Conservation (phyloP, 2,329 filamentous ascomycete genomes). For the Sclerotinia minor region DNA sequence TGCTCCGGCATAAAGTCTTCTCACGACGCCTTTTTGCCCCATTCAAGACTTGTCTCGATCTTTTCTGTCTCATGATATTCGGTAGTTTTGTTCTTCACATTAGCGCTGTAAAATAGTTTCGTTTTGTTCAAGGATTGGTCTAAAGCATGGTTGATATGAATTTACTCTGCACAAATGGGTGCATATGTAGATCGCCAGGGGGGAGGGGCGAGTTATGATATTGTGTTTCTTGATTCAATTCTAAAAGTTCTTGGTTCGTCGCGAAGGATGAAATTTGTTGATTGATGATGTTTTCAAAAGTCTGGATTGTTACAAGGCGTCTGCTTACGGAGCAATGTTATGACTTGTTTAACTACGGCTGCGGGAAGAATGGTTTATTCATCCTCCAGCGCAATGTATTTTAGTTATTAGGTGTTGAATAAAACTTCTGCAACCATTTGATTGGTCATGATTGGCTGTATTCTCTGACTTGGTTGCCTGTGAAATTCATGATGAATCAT, state of each 20-base stretch:
- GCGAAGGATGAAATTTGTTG: neutral
- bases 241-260: neutral
- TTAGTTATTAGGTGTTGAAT: neutral
- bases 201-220: neutral
- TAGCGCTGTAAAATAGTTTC: neutral
- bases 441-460: neutral
- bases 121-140: neutral
- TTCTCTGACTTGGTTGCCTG: neutral
- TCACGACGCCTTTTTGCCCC: too few species aligned
- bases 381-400: neutral
- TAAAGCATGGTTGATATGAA: neutral
- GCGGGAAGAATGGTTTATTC: neutral
- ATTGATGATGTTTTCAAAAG: neutral
- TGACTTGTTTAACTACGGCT: neutral
- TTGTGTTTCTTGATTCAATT: neutral
- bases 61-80: neutral
- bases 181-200: neutral
- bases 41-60: neutral
- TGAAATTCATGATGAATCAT: neutral
- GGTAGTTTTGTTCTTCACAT: neutral
- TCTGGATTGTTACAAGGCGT: neutral
- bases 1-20: too few species aligned
- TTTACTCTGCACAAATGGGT: neutral
- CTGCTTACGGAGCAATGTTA: neutral
- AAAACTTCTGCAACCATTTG: neutral